Conservation (phyloP, 331 rosid genomes). For the Acacia pycnantha region DNA sequence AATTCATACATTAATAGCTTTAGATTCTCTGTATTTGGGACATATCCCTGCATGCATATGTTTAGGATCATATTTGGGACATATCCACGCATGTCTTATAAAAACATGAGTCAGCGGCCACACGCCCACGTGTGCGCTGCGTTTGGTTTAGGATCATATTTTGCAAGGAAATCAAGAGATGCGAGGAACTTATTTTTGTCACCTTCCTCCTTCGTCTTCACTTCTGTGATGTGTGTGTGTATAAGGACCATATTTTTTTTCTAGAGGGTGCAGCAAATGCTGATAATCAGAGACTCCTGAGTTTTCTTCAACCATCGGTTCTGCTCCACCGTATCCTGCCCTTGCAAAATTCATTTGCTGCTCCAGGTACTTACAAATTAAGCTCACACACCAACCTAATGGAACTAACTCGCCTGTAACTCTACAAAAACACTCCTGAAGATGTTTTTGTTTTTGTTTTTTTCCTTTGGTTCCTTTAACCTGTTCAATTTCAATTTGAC, state of each 20-base stretch:
- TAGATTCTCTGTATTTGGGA: neutral
- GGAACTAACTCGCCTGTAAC: neutral
- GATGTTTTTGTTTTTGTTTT: neutral
- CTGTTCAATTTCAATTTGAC: neutral
- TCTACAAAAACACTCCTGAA: neutral
- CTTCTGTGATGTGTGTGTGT: neutral
- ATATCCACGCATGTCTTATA: too few species aligned
- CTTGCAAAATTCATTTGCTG: neutral
- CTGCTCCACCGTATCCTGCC: conserved; percentile 35
- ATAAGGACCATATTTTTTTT: neutral
- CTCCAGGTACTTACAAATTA: conserved; percentile 30
- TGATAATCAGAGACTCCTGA: conserved; percentile 12
- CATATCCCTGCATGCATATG: too few species aligned
- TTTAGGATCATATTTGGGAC: too few species aligned
- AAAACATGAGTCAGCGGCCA: neutral
- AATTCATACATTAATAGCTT: too few species aligned
- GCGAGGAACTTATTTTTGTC: conserved; percentile 35
- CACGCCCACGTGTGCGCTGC: neutral
- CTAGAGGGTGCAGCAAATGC: neutral
- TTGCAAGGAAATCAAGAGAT: neutral
- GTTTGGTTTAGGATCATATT: conserved; percentile 25
- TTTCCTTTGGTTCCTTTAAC: neutral
- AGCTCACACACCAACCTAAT: neutral
- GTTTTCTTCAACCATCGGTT: conserved; percentile 43
- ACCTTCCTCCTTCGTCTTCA: neutral